A percentile compares a stretch with the other conserved stretches of the same genome.
These are phyloP conservation scores for Monilinia fructigena DNA, from an alignment of 2,329 filamentous ascomycete genomes.

Conservation along the genomic window DNA sequence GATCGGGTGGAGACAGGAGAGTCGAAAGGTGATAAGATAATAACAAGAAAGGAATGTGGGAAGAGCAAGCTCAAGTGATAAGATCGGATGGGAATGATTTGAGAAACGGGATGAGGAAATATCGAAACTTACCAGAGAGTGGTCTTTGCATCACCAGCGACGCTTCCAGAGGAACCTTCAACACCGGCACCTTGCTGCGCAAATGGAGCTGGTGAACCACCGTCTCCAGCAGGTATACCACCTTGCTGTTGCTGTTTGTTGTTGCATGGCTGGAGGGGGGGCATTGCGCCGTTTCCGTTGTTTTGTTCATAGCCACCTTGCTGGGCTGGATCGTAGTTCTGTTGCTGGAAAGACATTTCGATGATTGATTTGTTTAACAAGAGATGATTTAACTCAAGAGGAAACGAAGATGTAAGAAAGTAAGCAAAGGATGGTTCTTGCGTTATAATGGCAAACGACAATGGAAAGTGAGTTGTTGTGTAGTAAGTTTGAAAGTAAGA, in stretches of 20 bases:
- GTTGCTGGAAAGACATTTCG: slow-evolving; percentile 16
- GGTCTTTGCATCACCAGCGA: slow-evolving; percentile 53
- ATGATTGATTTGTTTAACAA: neutral
- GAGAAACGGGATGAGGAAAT: neutral
- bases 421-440: slow-evolving; percentile 2
- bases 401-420: slow-evolving; percentile 7
- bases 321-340: slow-evolving; percentile 57
- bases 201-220: slow-evolving; percentile 54
- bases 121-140: slow-evolving; percentile 51
- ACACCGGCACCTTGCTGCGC: slow-evolving; percentile 44
- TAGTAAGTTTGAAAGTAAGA: slow-evolving; percentile 20
- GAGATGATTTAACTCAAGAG: neutral
- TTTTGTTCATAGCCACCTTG: slow-evolving; percentile 52
- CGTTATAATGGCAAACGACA: neutral
- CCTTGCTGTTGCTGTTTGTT: slow-evolving; percentile 43
- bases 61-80: slow-evolving; percentile 42
- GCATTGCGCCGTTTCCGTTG: slow-evolving; percentile 42
- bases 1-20: neutral
- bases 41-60: neutral
- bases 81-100: neutral
- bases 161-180: slow-evolving; percentile 40
- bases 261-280: slow-evolving; percentile 50
- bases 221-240: slow-evolving; percentile 51
- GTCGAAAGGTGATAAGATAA: neutral
- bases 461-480: slow-evolving; percentile 2